Conservation (phyloP, 345 rosid genomes). For the Corchorus capsularis region DNA sequence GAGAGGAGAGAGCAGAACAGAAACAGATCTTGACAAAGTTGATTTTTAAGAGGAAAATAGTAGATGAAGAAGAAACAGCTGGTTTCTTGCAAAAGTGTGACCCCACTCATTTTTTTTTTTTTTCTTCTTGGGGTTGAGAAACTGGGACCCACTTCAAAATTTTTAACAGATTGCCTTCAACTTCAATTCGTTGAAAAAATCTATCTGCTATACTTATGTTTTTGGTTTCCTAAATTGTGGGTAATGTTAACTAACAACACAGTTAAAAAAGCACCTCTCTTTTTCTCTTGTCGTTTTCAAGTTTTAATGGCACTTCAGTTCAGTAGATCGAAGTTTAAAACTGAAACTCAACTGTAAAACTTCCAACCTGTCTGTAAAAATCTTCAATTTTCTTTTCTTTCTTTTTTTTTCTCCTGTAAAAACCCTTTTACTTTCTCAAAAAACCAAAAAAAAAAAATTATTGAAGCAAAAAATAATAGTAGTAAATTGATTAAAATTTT, state of each 20-base stretch:
- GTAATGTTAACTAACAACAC: neutral
- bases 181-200: neutral
- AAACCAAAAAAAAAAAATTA: too few species aligned
- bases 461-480: too few species aligned
- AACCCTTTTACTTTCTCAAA: too few species aligned
- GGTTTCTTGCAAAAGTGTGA: neutral
- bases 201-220: neutral
- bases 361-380: neutral
- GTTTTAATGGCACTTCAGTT: neutral
- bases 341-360: neutral
- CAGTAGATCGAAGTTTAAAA: neutral
- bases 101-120: constrained; percentile 14
- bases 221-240: neutral
- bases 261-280: neutral
- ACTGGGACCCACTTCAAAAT: neutral
- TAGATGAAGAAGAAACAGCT: constrained; percentile 11
- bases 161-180: neutral
- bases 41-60: neutral
- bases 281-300: neutral
- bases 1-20: neutral
- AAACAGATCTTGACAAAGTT: constrained; percentile 1
- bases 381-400: neutral
- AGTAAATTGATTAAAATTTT: too few species aligned
- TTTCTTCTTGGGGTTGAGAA: neutral
- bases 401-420: neutral